Evolutionary conservation across 2,329 filamentous ascomycete genomes (phyloP).

Genomic region (Fonsecaea multimorphosa): DNA sequence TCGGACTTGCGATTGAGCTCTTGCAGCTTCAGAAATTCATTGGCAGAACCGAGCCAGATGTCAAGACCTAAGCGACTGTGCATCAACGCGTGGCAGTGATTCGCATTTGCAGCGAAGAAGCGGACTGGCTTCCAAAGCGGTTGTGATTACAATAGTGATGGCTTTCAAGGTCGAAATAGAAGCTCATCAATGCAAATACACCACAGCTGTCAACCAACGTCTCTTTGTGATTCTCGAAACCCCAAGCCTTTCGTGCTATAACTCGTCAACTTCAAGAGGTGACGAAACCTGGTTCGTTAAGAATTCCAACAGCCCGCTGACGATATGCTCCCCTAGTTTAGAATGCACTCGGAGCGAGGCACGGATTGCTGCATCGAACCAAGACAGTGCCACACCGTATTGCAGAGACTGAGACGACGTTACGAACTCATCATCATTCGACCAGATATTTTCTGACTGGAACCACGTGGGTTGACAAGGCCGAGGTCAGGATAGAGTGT

Average conservation of each 20-base stretch:
- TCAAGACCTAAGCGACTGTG: slow-evolving; percentile 75
- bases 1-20: slow-evolving; percentile 81
- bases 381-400: not conserved
- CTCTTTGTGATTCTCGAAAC: not conserved
- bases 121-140: not conserved
- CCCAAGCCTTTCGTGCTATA: not conserved
- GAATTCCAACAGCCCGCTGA: not conserved
- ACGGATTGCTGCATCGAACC: not conserved
- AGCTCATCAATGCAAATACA: not conserved
- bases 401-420: not conserved
- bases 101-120: not conserved
- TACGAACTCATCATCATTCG: not conserved
- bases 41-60: slow-evolving; percentile 89
- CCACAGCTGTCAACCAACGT: not conserved
- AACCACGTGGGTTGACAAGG: not conserved
- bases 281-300: not conserved
- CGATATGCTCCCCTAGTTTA: not conserved
- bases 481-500: not conserved
- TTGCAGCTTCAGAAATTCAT: slow-evolving; percentile 94
- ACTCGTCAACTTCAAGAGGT: not conserved
- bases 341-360: not conserved
- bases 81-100: slow-evolving; percentile 6
- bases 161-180: not conserved
- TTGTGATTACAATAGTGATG: not conserved
- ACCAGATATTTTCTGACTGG: not conserved